Evolutionary conservation across 192 early-diverging fungal species (phyloP).

Genomic region (Rhizoclosmatium sp.): DNA sequence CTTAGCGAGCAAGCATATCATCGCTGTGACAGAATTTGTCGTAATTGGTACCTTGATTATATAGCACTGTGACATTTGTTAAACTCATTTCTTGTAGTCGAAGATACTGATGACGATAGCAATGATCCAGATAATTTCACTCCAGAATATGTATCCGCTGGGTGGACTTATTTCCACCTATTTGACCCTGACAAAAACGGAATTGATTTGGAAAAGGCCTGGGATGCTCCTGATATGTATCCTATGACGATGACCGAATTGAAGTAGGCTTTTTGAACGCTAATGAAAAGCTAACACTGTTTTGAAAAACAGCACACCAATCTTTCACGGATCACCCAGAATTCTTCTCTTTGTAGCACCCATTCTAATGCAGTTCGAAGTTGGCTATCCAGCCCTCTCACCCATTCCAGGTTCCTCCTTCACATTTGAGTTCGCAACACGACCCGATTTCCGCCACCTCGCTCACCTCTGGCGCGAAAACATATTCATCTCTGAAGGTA

Average conservation of each 20-base stretch:
- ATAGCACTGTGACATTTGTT: neutral
- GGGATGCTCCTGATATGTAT: slow-evolving; percentile 37
- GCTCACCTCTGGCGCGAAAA: slow-evolving; percentile 55
- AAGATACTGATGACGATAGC: neutral
- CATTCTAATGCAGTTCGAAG: neutral
- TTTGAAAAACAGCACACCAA: slow-evolving; percentile 36
- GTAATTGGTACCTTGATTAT: slow-evolving; percentile 32
- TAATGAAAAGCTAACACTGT: neutral
- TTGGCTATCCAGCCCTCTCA: slow-evolving; percentile 34
- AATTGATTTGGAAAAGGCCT: slow-evolving; percentile 25
- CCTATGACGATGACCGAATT: neutral
- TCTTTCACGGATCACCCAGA: slow-evolving; percentile 53
- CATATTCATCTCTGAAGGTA: slow-evolving; percentile 43
- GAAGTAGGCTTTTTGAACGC: neutral
- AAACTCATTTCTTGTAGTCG: slow-evolving; percentile 1
- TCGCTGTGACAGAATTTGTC: slow-evolving; percentile 48
- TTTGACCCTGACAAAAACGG: slow-evolving; percentile 50
- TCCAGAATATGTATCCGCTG: slow-evolving; percentile 43
- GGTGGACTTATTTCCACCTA: slow-evolving; percentile 58
- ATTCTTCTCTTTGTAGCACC: slow-evolving; percentile 50
- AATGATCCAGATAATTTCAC: slow-evolving; percentile 16
- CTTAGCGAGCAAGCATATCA: slow-evolving; percentile 34
- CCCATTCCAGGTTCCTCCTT: slow-evolving; percentile 51
- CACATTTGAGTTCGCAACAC: slow-evolving; percentile 41
- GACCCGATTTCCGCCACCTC: slow-evolving; percentile 47